phyloP scores from a whole-genome alignment of 2,329 filamentous ascomycete species.

The Tolypocladium ovalisporum region DNA sequence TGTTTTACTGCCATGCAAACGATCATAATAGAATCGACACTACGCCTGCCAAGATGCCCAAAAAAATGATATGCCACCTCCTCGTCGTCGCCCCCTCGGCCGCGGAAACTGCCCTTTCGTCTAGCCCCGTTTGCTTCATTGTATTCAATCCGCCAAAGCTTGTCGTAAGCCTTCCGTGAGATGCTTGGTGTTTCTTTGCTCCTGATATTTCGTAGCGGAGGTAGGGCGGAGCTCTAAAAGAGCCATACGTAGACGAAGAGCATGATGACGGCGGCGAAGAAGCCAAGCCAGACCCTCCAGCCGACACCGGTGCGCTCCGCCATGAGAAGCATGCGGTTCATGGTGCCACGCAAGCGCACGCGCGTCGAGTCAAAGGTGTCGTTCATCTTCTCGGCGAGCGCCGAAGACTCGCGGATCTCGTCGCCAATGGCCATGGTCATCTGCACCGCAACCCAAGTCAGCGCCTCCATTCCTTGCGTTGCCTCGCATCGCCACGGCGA shows the following conservation, averaged over 20 bases:
- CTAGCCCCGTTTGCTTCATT: not conserved
- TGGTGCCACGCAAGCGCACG: slow-evolving; percentile 73
- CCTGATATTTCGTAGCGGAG: not conserved
- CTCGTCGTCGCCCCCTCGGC: not conserved
- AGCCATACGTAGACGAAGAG: slow-evolving; percentile 92
- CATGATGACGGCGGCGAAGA: slow-evolving; percentile 73
- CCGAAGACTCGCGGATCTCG: slow-evolving; percentile 84
- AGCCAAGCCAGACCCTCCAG: slow-evolving; percentile 88
- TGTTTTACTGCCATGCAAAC: not conserved
- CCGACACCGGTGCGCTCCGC: slow-evolving; percentile 87
- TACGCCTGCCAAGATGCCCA: slow-evolving; percentile 2
- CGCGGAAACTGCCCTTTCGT: not conserved
- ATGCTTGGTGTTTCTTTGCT: not conserved
- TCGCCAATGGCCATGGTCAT: slow-evolving; percentile 89
- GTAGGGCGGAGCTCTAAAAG: slow-evolving; percentile 40
- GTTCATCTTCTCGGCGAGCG: slow-evolving; percentile 91
- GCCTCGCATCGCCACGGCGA: not conserved
- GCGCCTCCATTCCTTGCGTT: not conserved
- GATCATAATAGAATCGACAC: not conserved
- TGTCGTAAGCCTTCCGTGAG: not conserved
- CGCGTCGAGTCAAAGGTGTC: slow-evolving; percentile 83
- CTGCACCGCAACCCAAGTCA: slow-evolving; percentile 29
- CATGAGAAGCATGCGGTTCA: slow-evolving; percentile 97
- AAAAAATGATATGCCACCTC: not conserved
- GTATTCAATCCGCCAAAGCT: not conserved